These are phyloP conservation scores for Wickerhamomyces chambardii DNA, from an alignment of 805 yeast species.

Conservation along the genomic window DNA sequence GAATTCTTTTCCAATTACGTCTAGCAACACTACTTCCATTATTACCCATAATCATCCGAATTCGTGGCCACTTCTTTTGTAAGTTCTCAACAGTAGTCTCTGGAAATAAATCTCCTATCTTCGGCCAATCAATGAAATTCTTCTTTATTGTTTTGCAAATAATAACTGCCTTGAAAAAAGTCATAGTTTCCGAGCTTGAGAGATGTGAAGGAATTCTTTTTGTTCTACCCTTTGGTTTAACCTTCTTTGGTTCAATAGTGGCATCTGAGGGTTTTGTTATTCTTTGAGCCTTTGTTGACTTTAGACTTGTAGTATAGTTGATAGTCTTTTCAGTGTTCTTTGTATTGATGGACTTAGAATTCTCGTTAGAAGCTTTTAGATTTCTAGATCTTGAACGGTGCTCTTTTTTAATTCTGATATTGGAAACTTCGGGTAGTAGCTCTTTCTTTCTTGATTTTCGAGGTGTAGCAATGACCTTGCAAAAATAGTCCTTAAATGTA, in stretches of 20 bases:
- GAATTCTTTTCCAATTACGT: conserved; percentile 57
- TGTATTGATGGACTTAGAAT: too few species aligned
- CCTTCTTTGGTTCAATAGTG: background rate
- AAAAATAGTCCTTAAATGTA: too few species aligned
- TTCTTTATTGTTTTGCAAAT: conserved; percentile 55
- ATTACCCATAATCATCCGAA: conserved; percentile 52
- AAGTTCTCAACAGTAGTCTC: conserved; percentile 33
- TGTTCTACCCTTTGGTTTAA: background rate
- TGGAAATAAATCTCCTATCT: conserved; percentile 41
- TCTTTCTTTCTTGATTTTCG: too few species aligned
- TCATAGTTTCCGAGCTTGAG: conserved; percentile 9
- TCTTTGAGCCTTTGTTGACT: too few species aligned
- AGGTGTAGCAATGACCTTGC: too few species aligned
- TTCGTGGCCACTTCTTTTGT: conserved; percentile 61
- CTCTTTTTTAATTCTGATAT: background rate
- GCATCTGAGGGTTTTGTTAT: too few species aligned
- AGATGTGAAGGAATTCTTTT: conserved; percentile 12
- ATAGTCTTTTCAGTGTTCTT: too few species aligned
- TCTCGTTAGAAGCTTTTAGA: too few species aligned
- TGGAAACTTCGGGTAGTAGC: too few species aligned
- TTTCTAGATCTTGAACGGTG: too few species aligned
- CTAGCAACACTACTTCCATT: conserved; percentile 45
- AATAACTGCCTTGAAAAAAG: conserved; percentile 53
- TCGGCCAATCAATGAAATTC: conserved; percentile 55
- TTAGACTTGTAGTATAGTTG: too few species aligned